Percentiles rank a stretch among this genome's conserved stretches.
phyloP scores from a whole-genome alignment of 148 eudicot species.

The Salicornia ramosissima region DNA sequence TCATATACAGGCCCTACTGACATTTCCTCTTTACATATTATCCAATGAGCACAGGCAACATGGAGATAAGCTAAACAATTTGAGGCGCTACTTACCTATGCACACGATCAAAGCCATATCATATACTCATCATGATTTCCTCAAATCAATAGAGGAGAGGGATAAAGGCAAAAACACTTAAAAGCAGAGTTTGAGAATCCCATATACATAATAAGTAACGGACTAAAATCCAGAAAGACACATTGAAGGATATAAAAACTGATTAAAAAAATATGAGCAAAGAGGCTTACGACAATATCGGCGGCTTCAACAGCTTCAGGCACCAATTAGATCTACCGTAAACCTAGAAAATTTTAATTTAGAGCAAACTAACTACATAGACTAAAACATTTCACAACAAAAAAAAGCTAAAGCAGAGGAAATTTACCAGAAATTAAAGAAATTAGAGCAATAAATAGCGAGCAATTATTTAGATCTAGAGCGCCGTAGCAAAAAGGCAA shows the following conservation, averaged over 20 bases:
- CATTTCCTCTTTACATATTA: background rate
- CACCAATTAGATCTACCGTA: slow-evolving; percentile 31
- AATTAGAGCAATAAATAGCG: background rate
- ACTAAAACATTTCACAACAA: slow-evolving; percentile 2
- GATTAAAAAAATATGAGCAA: background rate
- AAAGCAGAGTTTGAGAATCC: background rate
- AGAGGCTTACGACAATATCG: slow-evolving; percentile 20
- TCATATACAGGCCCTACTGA: background rate
- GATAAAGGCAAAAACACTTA: background rate
- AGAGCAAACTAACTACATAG: slow-evolving; percentile 11
- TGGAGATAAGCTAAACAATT: background rate
- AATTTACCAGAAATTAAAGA: slow-evolving; percentile 8
- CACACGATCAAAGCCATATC: background rate
- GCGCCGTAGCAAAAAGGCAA: slow-evolving; percentile 2
- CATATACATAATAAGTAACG: background rate
- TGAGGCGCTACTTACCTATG: background rate
- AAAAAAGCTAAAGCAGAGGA: slow-evolving; percentile 3
- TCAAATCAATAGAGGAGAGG: background rate
- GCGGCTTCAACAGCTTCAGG: slow-evolving; percentile 23
- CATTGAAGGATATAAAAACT: background rate
- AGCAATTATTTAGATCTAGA: slow-evolving; percentile 24
- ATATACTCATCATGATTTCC: no score
- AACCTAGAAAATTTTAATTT: slow-evolving; percentile 22
- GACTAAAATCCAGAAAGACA: background rate
- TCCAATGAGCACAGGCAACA: background rate